Base-by-base conservation (phyloP, 2,329 filamentous ascomycete genomes). In the Verruconis gallopava region DNA sequence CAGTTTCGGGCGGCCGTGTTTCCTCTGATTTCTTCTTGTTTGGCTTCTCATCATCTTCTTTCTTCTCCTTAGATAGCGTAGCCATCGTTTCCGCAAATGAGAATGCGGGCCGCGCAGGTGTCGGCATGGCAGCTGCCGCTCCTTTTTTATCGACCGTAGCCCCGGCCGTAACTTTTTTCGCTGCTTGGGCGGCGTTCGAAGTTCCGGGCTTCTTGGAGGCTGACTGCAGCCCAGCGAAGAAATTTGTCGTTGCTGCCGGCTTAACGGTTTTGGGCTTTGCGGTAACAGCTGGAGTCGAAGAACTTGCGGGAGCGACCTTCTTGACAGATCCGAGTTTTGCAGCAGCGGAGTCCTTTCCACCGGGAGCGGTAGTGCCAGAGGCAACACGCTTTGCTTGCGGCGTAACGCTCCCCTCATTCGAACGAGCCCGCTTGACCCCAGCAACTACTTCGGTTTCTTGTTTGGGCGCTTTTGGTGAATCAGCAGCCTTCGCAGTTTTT, bases 1-100 rank as follows among this genome's bases (percentile, higher is more conserved):
- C 64, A 0, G 79, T 85, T 56, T 88, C 82, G 0, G 68, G 63
- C 1, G 66, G 61, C 14, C 57, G 55, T 44, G 62, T 64, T 47
- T 76, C 74, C 49, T 75, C 73, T 0, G 75, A 73, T 0, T 69
- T 61, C 44, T 72, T 71, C 3, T 64, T 59, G 12, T 66, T 67
- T 52, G 66, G 58, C 46, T 76, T 75, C 37, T 67, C 62, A 18
- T 44, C 42, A 18, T 13, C 56, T 55, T 71, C 69, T 30, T 30
- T 30, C 25, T 30, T 30, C 9, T 30, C 25, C 50, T 76, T 76
- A 38, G 67, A 62, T 14, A 63, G 48, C 36, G 54, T 55, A 11
- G 56, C 57, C 60, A 63, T 62, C 3, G 59, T 62, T 28, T 60
- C 57, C 4, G 56, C 53, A 38, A 63, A 63, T 1, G 60, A 62